Evolutionary conservation across 208 protist genomes (phyloP).

Genomic region (Porcisia hertigi): DNA sequence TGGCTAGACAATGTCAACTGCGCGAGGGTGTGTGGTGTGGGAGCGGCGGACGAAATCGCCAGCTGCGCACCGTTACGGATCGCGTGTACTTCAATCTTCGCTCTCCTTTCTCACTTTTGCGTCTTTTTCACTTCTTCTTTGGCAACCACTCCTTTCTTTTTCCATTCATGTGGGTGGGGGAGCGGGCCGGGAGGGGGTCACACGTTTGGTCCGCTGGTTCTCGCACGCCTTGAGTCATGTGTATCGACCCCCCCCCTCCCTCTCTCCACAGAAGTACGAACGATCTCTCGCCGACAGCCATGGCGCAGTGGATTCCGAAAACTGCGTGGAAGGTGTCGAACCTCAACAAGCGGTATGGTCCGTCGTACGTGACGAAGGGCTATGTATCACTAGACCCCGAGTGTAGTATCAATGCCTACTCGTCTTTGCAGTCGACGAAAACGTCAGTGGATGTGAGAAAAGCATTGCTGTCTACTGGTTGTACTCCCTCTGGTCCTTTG

Average conservation of each 20-base stretch:
- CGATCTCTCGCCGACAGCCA: conserved; percentile 13
- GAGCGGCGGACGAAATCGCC: neutral
- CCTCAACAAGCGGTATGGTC: conserved; percentile 87
- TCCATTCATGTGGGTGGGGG: neutral
- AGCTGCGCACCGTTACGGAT: neutral
- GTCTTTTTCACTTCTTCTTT: neutral
- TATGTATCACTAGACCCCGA: conserved; percentile 24
- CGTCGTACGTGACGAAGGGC: conserved; percentile 51
- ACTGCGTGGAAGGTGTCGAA: conserved; percentile 87
- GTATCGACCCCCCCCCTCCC: neutral
- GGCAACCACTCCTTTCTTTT: neutral
- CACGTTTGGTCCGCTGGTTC: neutral
- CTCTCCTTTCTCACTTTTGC: neutral
- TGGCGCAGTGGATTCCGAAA: conserved; percentile 90
- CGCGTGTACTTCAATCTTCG: conserved; percentile 2
- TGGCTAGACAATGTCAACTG: neutral
- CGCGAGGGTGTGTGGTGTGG: neutral
- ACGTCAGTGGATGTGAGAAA: conserved; percentile 3
- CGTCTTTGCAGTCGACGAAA: conserved; percentile 15
- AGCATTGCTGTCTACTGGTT: neutral
- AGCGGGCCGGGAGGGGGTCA: neutral
- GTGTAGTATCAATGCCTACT: conserved; percentile 38
- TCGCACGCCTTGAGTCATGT: neutral
- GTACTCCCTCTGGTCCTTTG: conserved; percentile 24
- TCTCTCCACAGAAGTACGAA: neutral